Conservation (phyloP, 2,329 filamentous ascomycete genomes). For the Talaromyces sp. region DNA sequence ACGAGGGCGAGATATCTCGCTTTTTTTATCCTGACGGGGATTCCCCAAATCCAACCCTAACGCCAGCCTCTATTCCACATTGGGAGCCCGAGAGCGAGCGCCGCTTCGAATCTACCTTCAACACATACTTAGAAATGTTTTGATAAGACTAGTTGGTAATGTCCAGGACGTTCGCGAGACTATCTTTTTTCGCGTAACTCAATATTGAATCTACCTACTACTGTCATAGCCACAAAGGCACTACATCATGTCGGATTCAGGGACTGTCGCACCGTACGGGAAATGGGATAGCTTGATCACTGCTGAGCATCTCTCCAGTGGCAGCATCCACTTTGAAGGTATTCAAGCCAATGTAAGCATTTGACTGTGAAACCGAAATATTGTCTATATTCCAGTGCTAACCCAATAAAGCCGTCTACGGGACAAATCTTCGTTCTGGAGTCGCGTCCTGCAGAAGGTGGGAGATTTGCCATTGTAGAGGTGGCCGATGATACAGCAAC, state of each 20-base stretch:
- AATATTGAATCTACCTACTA: neutral
- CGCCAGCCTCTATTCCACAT: neutral
- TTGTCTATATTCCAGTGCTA: neutral
- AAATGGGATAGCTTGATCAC: constrained; percentile 5
- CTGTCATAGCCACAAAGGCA: neutral
- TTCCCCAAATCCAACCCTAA: neutral
- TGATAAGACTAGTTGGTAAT: neutral
- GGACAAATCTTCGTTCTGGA: constrained; percentile 19
- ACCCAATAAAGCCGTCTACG: neutral
- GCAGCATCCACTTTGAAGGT: constrained; percentile 6
- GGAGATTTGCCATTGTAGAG: constrained; percentile 46
- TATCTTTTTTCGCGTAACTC: neutral
- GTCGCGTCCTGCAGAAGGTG: constrained; percentile 33
- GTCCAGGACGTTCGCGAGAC: neutral
- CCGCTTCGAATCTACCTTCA: neutral
- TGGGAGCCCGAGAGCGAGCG: constrained; percentile 1
- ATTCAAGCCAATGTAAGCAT: constrained; percentile 1
- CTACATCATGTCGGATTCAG: neutral
- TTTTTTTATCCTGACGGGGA: neutral
- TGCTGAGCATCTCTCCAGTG: constrained; percentile 3
- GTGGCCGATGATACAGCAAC: constrained; percentile 14
- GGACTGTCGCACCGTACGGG: neutral
- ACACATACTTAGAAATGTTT: neutral
- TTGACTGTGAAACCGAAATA: neutral
- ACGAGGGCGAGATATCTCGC: neutral